phyloP scores from a whole-genome alignment of 148 eudicot genomes.

The Salicornia ramosissima region DNA sequence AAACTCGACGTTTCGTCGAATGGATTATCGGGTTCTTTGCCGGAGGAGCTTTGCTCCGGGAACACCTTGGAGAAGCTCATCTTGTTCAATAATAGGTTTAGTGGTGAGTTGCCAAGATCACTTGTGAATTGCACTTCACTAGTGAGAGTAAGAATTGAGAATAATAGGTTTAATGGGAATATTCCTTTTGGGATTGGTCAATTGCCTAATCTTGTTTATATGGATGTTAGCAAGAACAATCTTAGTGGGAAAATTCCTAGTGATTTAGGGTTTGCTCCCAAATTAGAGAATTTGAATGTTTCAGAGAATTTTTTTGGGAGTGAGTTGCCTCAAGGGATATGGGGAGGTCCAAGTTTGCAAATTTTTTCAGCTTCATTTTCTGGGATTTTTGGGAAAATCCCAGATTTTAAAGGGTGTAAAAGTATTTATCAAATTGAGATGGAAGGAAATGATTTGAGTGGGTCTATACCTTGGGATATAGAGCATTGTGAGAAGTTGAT shows the following conservation, averaged over 20 bases:
- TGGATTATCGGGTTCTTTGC: constrained; percentile 56
- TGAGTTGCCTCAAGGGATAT: constrained; percentile 57
- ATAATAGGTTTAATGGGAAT: constrained; percentile 59
- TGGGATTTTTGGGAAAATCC: constrained; percentile 52
- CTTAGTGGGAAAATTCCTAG: constrained; percentile 59
- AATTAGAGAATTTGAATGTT: constrained; percentile 48
- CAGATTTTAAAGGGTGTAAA: constrained; percentile 68
- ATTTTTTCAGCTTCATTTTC: constrained; percentile 52
- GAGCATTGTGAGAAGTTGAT: constrained; percentile 74
- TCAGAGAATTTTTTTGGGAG: constrained; percentile 46
- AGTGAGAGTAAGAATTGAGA: constrained; percentile 46
- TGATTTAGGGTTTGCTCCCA: constrained; percentile 58
- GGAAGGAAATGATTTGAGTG: constrained; percentile 57
- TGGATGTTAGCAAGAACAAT: constrained; percentile 62
- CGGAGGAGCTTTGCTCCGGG: constrained; percentile 53
- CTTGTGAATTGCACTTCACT: constrained; percentile 68
- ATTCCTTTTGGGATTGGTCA: constrained; percentile 67
- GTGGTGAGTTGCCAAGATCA: constrained; percentile 48
- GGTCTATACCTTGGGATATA: constrained; percentile 79
- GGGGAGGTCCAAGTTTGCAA: constrained; percentile 68
- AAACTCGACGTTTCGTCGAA: constrained; percentile 81
- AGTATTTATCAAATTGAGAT: constrained; percentile 72
- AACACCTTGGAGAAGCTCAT: constrained; percentile 53
- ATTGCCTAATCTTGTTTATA: constrained; percentile 49
- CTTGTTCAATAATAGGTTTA: constrained; percentile 56